These are phyloP conservation scores for Pyrenopolyporus hunteri DNA, from an alignment of 495 filamentous ascomycete species.

Conservation along the genomic window DNA sequence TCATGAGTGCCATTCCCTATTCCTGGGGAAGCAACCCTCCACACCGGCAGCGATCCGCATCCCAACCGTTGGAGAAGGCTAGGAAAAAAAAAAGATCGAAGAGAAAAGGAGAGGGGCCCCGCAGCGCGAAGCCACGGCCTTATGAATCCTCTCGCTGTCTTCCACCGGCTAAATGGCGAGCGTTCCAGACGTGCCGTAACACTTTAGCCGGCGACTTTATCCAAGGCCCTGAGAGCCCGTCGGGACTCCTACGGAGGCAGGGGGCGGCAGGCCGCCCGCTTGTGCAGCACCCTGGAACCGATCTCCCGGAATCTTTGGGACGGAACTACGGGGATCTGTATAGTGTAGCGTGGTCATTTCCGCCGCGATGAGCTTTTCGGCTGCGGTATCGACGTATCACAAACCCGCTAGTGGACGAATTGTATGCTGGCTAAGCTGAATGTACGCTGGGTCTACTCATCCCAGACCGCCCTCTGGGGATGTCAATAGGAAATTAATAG, in stretches of 20 bases:
- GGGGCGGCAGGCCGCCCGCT: constrained; percentile 8
- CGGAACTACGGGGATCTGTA: constrained; percentile 14
- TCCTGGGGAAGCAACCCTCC: constrained; percentile 36
- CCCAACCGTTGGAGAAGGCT: constrained; percentile 27
- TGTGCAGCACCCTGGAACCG: constrained; percentile 32
- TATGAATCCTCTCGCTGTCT: neutral
- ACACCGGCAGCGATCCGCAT: constrained; percentile 27
- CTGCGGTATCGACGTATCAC: constrained; percentile 16
- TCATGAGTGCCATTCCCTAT: constrained; percentile 24
- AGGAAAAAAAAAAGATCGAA: neutral
- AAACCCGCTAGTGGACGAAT: constrained; percentile 15
- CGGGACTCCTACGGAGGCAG: constrained; percentile 13
- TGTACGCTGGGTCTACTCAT: no score
- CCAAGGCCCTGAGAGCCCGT: constrained; percentile 35
- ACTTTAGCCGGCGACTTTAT: constrained; percentile 31
- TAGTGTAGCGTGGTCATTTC: constrained; percentile 5
- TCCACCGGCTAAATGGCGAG: constrained; percentile 34
- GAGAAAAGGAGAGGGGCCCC: neutral
- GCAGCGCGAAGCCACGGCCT: neutral
- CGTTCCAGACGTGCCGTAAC: constrained; percentile 27
- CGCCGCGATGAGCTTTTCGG: constrained; percentile 17
- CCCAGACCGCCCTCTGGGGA: neutral
- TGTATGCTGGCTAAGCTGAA: no score
- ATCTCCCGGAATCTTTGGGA: constrained; percentile 31
- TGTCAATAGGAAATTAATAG: constrained; percentile 14